phyloP scores from a whole-genome alignment of 352 stramenopile species.

The Phytopythium aichiense region DNA sequence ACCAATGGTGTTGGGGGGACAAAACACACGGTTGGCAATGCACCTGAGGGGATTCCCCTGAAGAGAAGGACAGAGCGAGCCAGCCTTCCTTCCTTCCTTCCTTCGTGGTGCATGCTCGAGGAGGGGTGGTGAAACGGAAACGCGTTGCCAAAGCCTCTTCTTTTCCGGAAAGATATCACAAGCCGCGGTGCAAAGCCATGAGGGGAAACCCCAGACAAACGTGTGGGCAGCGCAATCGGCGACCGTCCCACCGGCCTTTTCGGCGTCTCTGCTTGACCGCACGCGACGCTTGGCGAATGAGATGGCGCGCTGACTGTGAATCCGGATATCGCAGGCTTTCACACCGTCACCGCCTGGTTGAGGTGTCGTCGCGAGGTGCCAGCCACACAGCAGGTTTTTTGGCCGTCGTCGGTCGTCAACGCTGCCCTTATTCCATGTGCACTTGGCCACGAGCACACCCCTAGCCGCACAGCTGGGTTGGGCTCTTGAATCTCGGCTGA shows the following conservation, averaged over 20 bases:
- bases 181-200: not conserved
- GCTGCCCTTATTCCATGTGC: not conserved
- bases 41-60: no score
- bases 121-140: not conserved
- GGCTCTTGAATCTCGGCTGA: not conserved
- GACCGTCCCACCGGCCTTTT: not conserved
- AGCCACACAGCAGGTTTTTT: not conserved
- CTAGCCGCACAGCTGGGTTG: constrained; percentile 4
- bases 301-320: not conserved
- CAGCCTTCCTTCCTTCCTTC: no score
- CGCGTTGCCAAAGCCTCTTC: not conserved
- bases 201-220: not conserved
- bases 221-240: not conserved
- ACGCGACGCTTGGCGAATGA: not conserved
- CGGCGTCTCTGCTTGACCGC: not conserved
- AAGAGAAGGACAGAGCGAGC: no score
- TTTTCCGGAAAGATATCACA: constrained; percentile 6
- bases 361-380: not conserved
- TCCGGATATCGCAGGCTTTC: not conserved
- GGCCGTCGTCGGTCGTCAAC: not conserved
- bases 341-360: not conserved
- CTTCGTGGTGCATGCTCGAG: no score
- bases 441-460: not conserved
- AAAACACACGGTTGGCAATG: no score
- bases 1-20: no score